Base-by-base conservation (phyloP, 129 eudicot genomes). In the Saposhnikovia divaricata region DNA sequence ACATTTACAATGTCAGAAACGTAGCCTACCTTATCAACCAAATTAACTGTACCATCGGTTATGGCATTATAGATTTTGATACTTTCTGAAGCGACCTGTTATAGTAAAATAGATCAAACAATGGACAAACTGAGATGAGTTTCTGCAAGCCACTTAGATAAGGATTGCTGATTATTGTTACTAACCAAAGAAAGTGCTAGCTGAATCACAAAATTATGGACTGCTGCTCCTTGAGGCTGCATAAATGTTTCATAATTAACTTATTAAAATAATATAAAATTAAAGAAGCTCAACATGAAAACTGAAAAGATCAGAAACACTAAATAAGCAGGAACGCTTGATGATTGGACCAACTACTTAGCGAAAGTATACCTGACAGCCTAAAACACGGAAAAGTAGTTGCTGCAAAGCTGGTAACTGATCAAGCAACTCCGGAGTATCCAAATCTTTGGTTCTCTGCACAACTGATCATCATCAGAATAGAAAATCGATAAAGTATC, bases 181-280 rank as follows among this genome's bases (percentile, higher is more conserved):
- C 90, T 75, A 80, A 91, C 98, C 98, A 93, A 81, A 39, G 95
- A 88, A 47, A 93, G 89, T 78, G 98, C 98, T 50, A 89, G 76
- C 78, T 86, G 98, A 77, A 93, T 91, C 79, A 93, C 92, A 74
- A 81, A 87, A 84, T 91, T 91, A 83, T 89, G 85, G 79, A 84
- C 82, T 12, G 98, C 91, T 75, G 98, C 98, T 74, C 98, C 98
- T 86, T 89, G 91, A 51, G 98, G 98, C 98, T 92, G 89, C 86
- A 89, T 63, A 63, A 31, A 79, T 78, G 76, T 79, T 77, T 75
- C 61, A 72, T 55, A 14, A 27, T 13, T 68, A 31, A 3, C 42
- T 43, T 45, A 68, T 13, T 40, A 21, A 74, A 75, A 25, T 44
- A 63, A 74, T 37, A 63, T 39, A 16, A 8, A 31, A 74, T 69